Base-by-base conservation (phyloP, 805 yeast species). In the Tetrapisispora pingtungensis region DNA sequence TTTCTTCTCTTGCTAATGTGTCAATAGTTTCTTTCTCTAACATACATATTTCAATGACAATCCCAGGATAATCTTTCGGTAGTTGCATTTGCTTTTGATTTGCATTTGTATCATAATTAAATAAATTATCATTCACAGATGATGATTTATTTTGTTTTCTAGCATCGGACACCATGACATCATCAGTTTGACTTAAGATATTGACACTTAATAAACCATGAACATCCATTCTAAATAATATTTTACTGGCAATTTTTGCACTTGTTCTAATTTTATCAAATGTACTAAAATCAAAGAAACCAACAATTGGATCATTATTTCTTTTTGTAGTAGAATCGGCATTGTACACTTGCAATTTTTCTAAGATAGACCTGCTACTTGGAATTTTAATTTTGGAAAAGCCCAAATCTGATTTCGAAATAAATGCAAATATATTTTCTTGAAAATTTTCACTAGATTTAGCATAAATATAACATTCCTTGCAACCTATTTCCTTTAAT, bases 331-430 rank as follows among this genome's bases (percentile, higher is more conserved):
- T 50, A 7, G 57, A 50, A 32, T 55, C 58, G 7, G 58, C 53
- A 18, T 61, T 65, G 28, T 60, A 61, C 8, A 69, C 64, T 34
- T 61, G 69, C 27, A 85, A 58, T 36, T 79, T 78, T 48, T 83
- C 90, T 28, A 87, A 59, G 12, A 78, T 74, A 2, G 77, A 67
- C 51, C 73, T 71, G 40, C 75, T 83, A 47, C 71, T 73, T 0
- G 95, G 95, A 39, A 81, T 71, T 10, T 73, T 70, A 18, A 85
- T 66, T 54, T 81, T 80, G 33, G 85, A 78, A 42, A 71, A 68
- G 0, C 95, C 95, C 38, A 84, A 70, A n/a, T 80, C 83, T 10
- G 90, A 84, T 33, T 71, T 72, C 0, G 93, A 81, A 5, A 83
- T 73, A 43, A 87, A 55, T 4, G 71, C 70, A 35, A 66, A 60